A percentile compares a stretch with the other conserved stretches of the same genome.
phyloP scores from a whole-genome alignment of 805 yeast genomes.

The Cyberlindnera nakhonratchasimensis region DNA sequence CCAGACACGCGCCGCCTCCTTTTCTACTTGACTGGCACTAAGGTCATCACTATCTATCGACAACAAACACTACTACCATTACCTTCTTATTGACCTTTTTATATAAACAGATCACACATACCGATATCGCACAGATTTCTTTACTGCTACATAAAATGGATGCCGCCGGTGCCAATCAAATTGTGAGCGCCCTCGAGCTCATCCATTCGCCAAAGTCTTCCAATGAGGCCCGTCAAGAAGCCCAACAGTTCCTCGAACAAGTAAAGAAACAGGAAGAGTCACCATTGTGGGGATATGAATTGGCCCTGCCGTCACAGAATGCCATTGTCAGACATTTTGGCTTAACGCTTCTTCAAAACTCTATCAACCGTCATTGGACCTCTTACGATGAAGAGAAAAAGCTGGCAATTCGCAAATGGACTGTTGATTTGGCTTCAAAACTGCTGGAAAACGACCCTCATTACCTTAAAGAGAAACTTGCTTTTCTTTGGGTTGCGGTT shows the following conservation, averaged over 20 bases:
- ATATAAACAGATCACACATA: too few relatives aligned
- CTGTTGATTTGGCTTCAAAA: slow-evolving; percentile 68
- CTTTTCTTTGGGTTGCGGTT: slow-evolving; percentile 85
- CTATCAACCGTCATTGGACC: slow-evolving; percentile 54
- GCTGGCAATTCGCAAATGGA: slow-evolving; percentile 76
- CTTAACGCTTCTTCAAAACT: slow-evolving; percentile 68
- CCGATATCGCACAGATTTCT: too few relatives aligned
- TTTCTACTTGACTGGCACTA: too few relatives aligned
- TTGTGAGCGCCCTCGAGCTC: slow-evolving; percentile 70
- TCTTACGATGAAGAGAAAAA: slow-evolving; percentile 57
- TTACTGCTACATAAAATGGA: slow-evolving; percentile 43
- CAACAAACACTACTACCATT: too few relatives aligned
- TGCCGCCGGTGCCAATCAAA: slow-evolving; percentile 64
- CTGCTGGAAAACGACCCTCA: slow-evolving; percentile 73
- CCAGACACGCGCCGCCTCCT: too few relatives aligned
- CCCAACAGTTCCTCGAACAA: slow-evolving; percentile 67
- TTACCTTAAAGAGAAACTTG: slow-evolving; percentile 83
- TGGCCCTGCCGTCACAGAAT: slow-evolving; percentile 63
- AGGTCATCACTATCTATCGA: too few relatives aligned
- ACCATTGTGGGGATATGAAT: slow-evolving; percentile 88
- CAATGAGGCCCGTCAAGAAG: slow-evolving; percentile 53
- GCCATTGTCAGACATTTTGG: slow-evolving; percentile 88
- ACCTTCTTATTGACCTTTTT: too few relatives aligned
- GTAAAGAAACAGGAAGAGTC: slow-evolving; percentile 77
- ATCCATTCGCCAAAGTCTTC: slow-evolving; percentile 65